These are phyloP conservation scores for Sparassis latifolia DNA, from an alignment of 1,284 basidiomycete species.

Conservation along the genomic window DNA sequence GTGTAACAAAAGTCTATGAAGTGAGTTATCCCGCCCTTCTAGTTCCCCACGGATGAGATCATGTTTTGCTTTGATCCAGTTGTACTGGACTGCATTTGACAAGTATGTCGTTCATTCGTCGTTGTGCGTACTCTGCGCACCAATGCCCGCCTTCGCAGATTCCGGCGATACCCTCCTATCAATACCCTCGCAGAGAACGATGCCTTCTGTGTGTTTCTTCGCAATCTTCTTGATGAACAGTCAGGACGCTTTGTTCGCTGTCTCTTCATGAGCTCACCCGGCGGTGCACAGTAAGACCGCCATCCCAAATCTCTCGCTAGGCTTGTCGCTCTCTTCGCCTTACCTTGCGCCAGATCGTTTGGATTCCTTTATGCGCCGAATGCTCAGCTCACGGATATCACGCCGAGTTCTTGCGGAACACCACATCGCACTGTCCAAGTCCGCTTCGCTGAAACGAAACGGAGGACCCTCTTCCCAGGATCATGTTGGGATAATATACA, in stretches of 20 bases:
- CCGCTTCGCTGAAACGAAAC: conserved; percentile 34
- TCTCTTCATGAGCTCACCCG: background rate
- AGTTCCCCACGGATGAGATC: background rate
- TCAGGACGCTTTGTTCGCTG: conserved; percentile 28
- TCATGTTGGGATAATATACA: conserved; percentile 86
- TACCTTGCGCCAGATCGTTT: conserved; percentile 74
- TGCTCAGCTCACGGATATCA: conserved; percentile 88
- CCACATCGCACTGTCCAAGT: conserved; percentile 77
- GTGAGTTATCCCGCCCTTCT: conserved; percentile 33
- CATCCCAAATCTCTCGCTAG: conserved; percentile 73
- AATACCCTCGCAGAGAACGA: conserved; percentile 73
- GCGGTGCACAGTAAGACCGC: conserved; percentile 50
- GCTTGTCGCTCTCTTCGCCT: conserved; percentile 71
- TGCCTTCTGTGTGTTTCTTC: conserved; percentile 70
- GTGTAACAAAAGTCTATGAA: conserved; percentile 81
- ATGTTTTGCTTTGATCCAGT: conserved; percentile 29
- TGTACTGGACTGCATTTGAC: conserved; percentile 80
- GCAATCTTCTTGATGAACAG: conserved; percentile 71
- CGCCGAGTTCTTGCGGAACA: conserved; percentile 86
- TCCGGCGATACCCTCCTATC: conserved; percentile 73
- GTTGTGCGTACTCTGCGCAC: conserved; percentile 10
- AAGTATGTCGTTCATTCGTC: conserved; percentile 39
- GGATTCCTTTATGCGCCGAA: conserved; percentile 85
- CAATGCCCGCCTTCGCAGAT: conserved; percentile 34
- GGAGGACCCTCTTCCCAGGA: conserved; percentile 33